A percentile compares a stretch with the other conserved stretches of the same genome.
Conservation (phyloP, 345 rosid species). For the Trapa bicornis region DNA sequence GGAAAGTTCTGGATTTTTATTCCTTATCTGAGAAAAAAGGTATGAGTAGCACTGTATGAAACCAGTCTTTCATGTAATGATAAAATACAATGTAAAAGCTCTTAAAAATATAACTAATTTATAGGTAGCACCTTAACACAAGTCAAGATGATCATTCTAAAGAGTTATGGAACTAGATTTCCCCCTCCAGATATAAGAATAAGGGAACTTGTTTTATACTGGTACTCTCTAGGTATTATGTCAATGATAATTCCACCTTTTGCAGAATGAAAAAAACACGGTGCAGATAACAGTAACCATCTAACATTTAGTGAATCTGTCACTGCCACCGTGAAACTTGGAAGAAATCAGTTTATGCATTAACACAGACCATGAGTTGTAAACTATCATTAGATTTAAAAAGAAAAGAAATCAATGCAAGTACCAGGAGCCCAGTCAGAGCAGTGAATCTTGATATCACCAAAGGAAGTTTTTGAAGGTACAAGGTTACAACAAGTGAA, state of each 20-base stretch:
- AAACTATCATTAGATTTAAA: background rate
- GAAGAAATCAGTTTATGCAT: background rate
- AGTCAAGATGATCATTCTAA: background rate
- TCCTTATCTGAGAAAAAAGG: slow-evolving; percentile 41
- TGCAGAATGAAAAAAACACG: background rate
- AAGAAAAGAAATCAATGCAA: slow-evolving; percentile 5
- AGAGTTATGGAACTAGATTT: background rate
- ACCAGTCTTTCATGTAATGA: background rate
- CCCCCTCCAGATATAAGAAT: background rate
- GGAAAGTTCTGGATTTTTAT: slow-evolving; percentile 58
- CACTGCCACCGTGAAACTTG: background rate
- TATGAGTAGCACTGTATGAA: background rate
- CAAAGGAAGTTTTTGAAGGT: slow-evolving; percentile 59
- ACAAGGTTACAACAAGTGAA: slow-evolving; percentile 62
- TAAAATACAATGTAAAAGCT: background rate
- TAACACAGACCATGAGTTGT: background rate
- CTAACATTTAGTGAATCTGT: background rate
- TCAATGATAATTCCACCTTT: background rate
- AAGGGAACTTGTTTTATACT: background rate
- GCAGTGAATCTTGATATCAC: slow-evolving; percentile 83
- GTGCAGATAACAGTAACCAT: background rate
- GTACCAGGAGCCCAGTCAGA: slow-evolving; percentile 88
- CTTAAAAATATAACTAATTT: background rate
- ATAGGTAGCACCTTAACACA: background rate
- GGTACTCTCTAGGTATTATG: background rate